These are phyloP conservation scores for Ceratocystis colombiana DNA, from an alignment of 2,329 filamentous ascomycete genomes.

Conservation along the genomic window DNA sequence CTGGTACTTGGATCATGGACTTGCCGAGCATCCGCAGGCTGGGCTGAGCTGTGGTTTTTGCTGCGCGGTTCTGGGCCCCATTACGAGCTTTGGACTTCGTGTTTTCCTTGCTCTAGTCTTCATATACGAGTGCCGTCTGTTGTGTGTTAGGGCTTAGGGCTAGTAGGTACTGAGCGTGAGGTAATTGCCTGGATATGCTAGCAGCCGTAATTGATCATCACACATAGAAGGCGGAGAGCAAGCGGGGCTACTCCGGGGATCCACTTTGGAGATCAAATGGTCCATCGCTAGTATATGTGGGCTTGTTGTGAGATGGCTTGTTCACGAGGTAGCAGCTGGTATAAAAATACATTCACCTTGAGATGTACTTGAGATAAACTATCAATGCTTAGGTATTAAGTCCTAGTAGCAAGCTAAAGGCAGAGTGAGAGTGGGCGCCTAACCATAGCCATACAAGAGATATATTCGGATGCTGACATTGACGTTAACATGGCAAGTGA, in stretches of 20 bases:
- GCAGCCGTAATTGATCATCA: background rate
- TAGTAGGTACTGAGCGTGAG: background rate
- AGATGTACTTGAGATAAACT: background rate
- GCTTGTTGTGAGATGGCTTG: background rate
- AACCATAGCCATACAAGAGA: background rate
- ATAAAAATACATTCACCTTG: background rate
- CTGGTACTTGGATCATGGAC: background rate
- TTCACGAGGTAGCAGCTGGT: background rate
- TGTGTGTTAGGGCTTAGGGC: background rate
- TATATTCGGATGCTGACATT: background rate
- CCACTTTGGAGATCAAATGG: slow-evolving; percentile 3
- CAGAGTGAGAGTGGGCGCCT: background rate
- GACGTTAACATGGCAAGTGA: background rate
- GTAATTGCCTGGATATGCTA: background rate
- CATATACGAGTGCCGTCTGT: background rate
- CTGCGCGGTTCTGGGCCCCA: background rate
- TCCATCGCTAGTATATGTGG: background rate
- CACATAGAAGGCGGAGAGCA: background rate
- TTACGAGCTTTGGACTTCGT: background rate
- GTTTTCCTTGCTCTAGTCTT: background rate
- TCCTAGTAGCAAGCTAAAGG: background rate
- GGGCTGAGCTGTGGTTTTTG: background rate
- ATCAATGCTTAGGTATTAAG: background rate
- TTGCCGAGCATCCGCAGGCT: background rate
- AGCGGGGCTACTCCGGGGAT: background rate